Evolutionary conservation across 2,329 filamentous ascomycete genomes (phyloP).

Genomic region (Neopestalotiopsis sp.): DNA sequence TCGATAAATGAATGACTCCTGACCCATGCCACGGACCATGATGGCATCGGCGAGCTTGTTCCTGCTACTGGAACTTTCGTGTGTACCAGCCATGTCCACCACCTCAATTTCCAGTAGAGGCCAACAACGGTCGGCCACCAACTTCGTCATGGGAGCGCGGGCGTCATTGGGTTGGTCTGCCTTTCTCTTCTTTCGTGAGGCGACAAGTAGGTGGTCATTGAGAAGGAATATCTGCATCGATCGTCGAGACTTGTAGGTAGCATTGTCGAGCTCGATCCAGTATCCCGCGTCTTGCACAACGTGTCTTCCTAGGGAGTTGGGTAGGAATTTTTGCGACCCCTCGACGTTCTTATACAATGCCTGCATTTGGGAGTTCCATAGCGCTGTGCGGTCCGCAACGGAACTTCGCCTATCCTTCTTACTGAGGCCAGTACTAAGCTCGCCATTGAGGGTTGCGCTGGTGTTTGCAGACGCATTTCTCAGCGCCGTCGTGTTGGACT

Average conservation of each 20-base stretch:
- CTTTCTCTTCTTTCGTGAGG: slow-evolving; percentile 91
- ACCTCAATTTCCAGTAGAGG: slow-evolving; percentile 91
- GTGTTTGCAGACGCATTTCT: slow-evolving; percentile 61
- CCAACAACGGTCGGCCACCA: slow-evolving; percentile 95
- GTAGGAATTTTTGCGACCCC: slow-evolving; percentile 95
- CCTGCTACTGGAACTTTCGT: slow-evolving; percentile 58
- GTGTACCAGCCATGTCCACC: slow-evolving; percentile 79
- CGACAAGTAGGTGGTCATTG: slow-evolving; percentile 92
- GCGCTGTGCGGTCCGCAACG: slow-evolving; percentile 71
- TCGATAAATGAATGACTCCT: slow-evolving; percentile 92
- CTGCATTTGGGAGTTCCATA: slow-evolving; percentile 76
- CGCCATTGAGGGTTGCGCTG: slow-evolving; percentile 54
- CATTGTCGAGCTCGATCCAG: slow-evolving; percentile 97
- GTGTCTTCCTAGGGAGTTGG: slow-evolving; percentile 87
- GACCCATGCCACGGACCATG: slow-evolving; percentile 83
- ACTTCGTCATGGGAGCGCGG: slow-evolving; percentile 68
- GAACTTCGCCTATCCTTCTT: slow-evolving; percentile 87
- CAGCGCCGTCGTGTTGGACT: slow-evolving; percentile 72
- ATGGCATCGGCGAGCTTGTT: slow-evolving; percentile 83
- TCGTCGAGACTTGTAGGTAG: slow-evolving; percentile 91
- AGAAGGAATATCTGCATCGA: slow-evolving; percentile 91
- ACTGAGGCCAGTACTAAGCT: slow-evolving; percentile 60
- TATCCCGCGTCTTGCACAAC: slow-evolving; percentile 90
- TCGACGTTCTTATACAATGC: slow-evolving; percentile 97
- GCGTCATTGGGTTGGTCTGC: slow-evolving; percentile 65